phyloP scores from a whole-genome alignment of 371 early-diverging fungal species.

The Mucor velutinosus region DNA sequence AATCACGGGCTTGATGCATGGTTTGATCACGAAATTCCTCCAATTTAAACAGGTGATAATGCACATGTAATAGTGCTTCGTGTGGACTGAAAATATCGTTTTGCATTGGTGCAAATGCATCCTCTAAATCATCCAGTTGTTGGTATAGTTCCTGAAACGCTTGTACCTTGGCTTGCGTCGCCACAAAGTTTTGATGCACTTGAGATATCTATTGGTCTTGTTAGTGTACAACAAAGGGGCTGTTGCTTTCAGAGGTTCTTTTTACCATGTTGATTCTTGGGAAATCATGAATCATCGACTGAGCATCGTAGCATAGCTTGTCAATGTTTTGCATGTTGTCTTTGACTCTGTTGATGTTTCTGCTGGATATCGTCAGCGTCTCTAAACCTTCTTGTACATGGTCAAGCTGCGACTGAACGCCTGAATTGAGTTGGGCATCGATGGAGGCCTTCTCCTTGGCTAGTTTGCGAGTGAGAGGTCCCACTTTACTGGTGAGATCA shows the following conservation, averaged over 20 bases:
- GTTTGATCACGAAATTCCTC: slow-evolving; percentile 87
- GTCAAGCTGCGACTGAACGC: slow-evolving; percentile 91
- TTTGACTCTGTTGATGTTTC: slow-evolving; percentile 70
- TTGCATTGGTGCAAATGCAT: slow-evolving; percentile 74
- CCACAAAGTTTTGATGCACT: slow-evolving; percentile 91
- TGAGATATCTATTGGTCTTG: slow-evolving; percentile 71
- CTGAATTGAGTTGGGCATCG: slow-evolving; percentile 94
- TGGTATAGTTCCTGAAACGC: slow-evolving; percentile 86
- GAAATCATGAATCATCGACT: slow-evolving; percentile 85
- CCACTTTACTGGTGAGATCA: slow-evolving; percentile 87
- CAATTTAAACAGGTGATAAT: slow-evolving; percentile 85
- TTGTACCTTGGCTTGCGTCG: slow-evolving; percentile 80
- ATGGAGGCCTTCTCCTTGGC: slow-evolving; percentile 90
- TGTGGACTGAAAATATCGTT: slow-evolving; percentile 66
- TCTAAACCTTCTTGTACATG: slow-evolving; percentile 89
- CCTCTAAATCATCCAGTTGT: slow-evolving; percentile 71
- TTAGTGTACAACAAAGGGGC: not conserved
- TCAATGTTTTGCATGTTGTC: slow-evolving; percentile 82
- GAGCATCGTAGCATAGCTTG: slow-evolving; percentile 79
- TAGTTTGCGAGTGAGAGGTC: slow-evolving; percentile 75
- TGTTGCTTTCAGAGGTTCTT: not conserved
- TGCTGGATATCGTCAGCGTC: slow-evolving; percentile 65
- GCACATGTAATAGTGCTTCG: slow-evolving; percentile 80
- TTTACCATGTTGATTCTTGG: slow-evolving; percentile 81
- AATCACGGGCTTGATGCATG: slow-evolving; percentile 73